Base-by-base conservation (phyloP, 352 stramenopile species). In the Globisporangium splendens region DNA sequence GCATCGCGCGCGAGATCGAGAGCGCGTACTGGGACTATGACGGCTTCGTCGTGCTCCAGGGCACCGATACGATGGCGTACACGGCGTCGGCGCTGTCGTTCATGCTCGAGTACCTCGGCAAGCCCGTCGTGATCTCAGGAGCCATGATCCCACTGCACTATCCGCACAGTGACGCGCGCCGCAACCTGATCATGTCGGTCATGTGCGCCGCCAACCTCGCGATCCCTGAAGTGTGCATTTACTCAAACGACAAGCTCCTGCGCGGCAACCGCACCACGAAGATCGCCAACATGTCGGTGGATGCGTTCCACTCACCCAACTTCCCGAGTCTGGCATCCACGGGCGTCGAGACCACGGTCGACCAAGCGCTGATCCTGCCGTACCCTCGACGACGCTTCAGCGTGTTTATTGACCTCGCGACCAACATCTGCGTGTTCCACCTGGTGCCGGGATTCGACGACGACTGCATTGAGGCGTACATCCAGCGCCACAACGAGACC, bases 1-100 rank as follows among this genome's bases (percentile, higher is more conserved):
- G 63, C 31, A 95, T 99, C 43, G 96, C 93, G n/a, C 71, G 66
- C 20, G 92, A 98, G 68, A 98, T 99, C 51, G 91, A 97, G 64
- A 74, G 77, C 44, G 82, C 96, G 39, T 98, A 98, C 83, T 91
- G 91, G 73, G 75, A 97, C 67, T 99, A 98, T 56, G 87, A 98
- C 61, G 95, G 94, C 41, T 99, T 99, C 67, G 96, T 99, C 31
- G 89, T 99, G 43, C 79, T 98, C 15, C 96, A 96, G 70, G 97
- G 97, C 47, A 99, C 97, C 0, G 97, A 99, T 73, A 99, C 97
- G 0, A 99, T 99, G 96, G 95, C 96, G 10, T 99, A 99, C 79
- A 91, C 89, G 44, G 91, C 96, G 6, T 96, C 88, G 35, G 96
- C 96, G 28, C 72, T 99, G 35, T 93, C 77, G 44, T 99, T 99